These are phyloP conservation scores for Platanthera guangdongensis DNA, from an alignment of 106 monocot genomes.

Conservation along the genomic window DNA sequence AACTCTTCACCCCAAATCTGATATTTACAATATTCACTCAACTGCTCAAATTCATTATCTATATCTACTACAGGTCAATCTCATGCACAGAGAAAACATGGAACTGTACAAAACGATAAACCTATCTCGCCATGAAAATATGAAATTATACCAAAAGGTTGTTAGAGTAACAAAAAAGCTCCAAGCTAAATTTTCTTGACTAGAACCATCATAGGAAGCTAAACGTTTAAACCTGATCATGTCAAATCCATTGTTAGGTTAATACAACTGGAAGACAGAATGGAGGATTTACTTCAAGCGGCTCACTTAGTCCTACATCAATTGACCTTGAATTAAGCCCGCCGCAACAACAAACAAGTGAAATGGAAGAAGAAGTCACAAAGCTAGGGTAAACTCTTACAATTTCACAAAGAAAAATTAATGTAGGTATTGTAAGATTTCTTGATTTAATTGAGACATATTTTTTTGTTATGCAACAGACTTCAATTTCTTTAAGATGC, in stretches of 20 bases:
- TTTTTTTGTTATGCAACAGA: slow-evolving; percentile 24
- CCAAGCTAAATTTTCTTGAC: not conserved
- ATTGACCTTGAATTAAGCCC: slow-evolving; percentile 43
- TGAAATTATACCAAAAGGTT: slow-evolving; percentile 22
- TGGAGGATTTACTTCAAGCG: slow-evolving; percentile 6
- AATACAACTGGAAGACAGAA: slow-evolving; percentile 15
- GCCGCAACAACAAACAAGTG: slow-evolving; percentile 29
- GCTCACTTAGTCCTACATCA: slow-evolving; percentile 14
- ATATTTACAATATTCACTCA: not conserved
- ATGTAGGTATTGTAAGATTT: not conserved
- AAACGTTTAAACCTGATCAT: not conserved
- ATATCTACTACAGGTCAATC: slow-evolving; percentile 19
- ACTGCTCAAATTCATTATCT: not conserved
- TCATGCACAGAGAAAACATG: slow-evolving; percentile 23
- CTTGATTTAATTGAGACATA: slow-evolving; percentile 3
- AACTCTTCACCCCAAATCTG: not conserved
- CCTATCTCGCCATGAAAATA: slow-evolving; percentile 18
- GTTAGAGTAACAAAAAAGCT: not conserved
- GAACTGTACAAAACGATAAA: slow-evolving; percentile 25
- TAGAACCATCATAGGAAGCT: not conserved
- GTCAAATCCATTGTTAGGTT: slow-evolving; percentile 22
- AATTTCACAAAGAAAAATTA: not conserved
- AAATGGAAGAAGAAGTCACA: slow-evolving; percentile 13
- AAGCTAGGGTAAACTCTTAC: slow-evolving; percentile 29
- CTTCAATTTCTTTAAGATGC: slow-evolving; percentile 30